These are phyloP conservation scores for Pestalotiopsis sp. DNA, from an alignment of 2,329 filamentous ascomycete genomes.

Conservation along the genomic window DNA sequence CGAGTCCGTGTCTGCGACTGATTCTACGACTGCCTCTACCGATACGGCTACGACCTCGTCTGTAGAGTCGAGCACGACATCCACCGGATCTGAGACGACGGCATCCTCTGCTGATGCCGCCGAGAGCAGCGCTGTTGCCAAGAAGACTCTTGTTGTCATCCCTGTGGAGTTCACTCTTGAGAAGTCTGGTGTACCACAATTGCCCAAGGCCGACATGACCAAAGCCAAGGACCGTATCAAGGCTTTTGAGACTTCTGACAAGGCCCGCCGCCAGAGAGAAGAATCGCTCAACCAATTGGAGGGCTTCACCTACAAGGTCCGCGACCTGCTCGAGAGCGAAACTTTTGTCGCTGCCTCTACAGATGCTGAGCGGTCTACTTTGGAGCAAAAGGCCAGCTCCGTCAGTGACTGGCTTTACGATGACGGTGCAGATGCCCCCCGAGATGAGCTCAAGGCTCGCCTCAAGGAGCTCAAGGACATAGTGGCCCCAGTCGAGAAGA, in stretches of 20 bases:
- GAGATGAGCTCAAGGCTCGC: conserved; percentile 72
- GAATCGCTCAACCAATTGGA: conserved; percentile 93
- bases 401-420: conserved; percentile 90
- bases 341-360: conserved; percentile 73
- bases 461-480: conserved; percentile 77
- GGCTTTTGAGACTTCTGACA: conserved; percentile 85
- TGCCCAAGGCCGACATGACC: conserved; percentile 49
- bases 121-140: conserved; percentile 55
- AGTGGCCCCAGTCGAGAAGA: conserved; percentile 73
- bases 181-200: conserved; percentile 49
- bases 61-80: conserved; percentile 39
- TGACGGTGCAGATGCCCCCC: conserved; percentile 75
- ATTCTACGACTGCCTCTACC: conserved; percentile 19
- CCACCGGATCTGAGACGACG: conserved; percentile 25
- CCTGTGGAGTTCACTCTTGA: conserved; percentile 50
- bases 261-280: conserved; percentile 72
- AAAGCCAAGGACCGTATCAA: conserved; percentile 69
- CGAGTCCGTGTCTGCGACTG: conserved; percentile 37
- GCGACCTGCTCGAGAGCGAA: conserved; percentile 78
- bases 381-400: conserved; percentile 67
- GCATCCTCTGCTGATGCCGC: conserved; percentile 49
- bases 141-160: conserved; percentile 59
- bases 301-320: conserved; percentile 83
- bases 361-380: conserved; percentile 61
- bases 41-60: conserved; percentile 45